A percentile compares a stretch with the other conserved stretches of the same genome.
phyloP scores from a whole-genome alignment of 768 basidiomycete species.

The Scleroderma citrinum region DNA sequence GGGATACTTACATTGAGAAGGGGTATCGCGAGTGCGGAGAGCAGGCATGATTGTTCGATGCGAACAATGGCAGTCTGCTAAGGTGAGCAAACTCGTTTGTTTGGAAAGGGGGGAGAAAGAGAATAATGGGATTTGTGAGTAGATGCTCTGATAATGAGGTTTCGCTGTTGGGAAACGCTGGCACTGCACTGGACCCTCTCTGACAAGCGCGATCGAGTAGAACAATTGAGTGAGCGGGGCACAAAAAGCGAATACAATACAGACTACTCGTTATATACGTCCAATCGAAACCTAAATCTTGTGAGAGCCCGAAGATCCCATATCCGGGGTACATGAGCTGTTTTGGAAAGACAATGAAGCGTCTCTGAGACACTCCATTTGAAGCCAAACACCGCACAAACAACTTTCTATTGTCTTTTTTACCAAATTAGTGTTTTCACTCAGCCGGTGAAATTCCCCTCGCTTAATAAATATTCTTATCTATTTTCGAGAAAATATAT shows the following conservation, averaged over 20 bases:
- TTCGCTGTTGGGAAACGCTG: constrained; percentile 36
- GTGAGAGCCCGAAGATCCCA: too few relatives aligned
- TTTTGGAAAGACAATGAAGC: constrained; percentile 30
- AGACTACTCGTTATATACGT: constrained; percentile 48
- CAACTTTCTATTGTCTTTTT: constrained; percentile 42
- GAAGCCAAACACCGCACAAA: constrained; percentile 35
- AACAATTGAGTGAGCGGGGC: constrained; percentile 65
- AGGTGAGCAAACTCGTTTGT: constrained; percentile 31
- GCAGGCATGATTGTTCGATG: constrained; percentile 63
- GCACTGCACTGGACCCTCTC: constrained; percentile 43
- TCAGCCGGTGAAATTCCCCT: constrained; percentile 34
- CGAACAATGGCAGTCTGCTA: constrained; percentile 28
- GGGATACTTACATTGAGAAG: constrained; percentile 38
- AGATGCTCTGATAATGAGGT: constrained; percentile 38
- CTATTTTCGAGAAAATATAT: constrained; percentile 15
- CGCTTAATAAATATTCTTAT: constrained; percentile 30
- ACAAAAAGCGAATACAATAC: constrained; percentile 55
- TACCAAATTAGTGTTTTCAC: constrained; percentile 21
- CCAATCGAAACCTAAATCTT: constrained; percentile 25
- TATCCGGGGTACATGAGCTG: constrained; percentile 15
- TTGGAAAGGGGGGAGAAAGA: constrained; percentile 22
- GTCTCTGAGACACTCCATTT: constrained; percentile 37
- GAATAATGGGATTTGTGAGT: constrained; percentile 25
- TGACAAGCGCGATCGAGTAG: constrained; percentile 36
- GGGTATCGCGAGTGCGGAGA: constrained; percentile 73